Conservation (phyloP, 192 early-diverging fungal genomes). For the Coemansia asiatica region DNA sequence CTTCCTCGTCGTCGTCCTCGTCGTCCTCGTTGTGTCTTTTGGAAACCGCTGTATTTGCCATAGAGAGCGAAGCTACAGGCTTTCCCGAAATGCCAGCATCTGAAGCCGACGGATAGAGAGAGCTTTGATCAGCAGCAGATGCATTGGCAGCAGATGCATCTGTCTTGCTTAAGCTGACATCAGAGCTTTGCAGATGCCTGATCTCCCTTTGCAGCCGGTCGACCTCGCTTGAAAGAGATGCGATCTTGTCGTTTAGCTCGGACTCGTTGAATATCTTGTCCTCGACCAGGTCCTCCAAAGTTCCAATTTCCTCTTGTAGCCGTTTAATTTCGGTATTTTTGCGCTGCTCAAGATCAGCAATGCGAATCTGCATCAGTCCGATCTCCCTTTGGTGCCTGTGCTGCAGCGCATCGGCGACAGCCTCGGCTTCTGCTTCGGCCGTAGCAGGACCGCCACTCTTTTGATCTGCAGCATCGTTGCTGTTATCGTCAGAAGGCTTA, state of each 20-base stretch:
- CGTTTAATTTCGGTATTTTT: conserved; percentile 62
- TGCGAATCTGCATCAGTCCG: conserved; percentile 51
- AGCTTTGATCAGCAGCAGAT: background rate
- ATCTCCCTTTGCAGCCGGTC: conserved; percentile 40
- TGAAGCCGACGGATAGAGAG: background rate
- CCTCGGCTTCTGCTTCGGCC: background rate
- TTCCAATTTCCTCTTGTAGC: conserved; percentile 66
- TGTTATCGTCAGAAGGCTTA: background rate
- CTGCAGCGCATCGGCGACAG: conserved; percentile 45
- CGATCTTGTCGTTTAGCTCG: conserved; percentile 66
- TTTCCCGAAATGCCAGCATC: background rate
- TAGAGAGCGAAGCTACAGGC: background rate
- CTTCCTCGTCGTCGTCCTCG: background rate
- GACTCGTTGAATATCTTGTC: conserved; percentile 73
- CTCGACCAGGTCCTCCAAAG: conserved; percentile 68
- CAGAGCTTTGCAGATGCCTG: conserved; percentile 8
- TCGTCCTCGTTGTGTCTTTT: background rate
- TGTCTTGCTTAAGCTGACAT: background rate
- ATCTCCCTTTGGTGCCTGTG: conserved; percentile 58
- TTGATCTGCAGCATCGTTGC: conserved; percentile 21
- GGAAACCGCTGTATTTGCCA: background rate
- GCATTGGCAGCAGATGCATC: background rate
- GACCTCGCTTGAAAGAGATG: conserved; percentile 58
- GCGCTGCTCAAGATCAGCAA: conserved; percentile 58
- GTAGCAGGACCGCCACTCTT: background rate